Base-by-base conservation (phyloP, 177 flowering plant species). In the Vitis hybrid region DNA sequence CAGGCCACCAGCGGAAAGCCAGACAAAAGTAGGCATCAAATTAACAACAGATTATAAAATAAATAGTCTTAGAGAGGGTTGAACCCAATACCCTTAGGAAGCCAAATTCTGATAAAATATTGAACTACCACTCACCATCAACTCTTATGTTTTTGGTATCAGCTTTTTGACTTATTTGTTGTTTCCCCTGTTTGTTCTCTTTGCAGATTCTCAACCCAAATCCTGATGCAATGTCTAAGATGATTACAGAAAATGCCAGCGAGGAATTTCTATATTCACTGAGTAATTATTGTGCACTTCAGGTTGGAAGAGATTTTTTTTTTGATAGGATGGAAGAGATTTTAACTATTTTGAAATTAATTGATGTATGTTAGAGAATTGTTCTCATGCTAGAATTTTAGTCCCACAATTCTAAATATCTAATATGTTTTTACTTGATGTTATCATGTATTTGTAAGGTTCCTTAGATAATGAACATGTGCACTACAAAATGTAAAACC, bases 211-310 rank as follows among this genome's bases (percentile, higher is more conserved):
- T 95, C 68, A 95, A 95, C 65, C 98, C 98, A 65, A 95, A 95
- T 78, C 98, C 99, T 48, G 97, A 95, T 78, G 98, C 99, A 16
- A 95, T 93, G 99, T 91, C 98, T 20, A 91, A 90, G 78, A 82
- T 93, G 86, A 90, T 95, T 53, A 90, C 94, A 2, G 99, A 95
- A 81, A 93, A 90, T 90, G 97, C 99, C 26, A 93, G 99, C 65
- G 99, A 95, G 79, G 98, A 95, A 61, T 95, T 95, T 78, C 79
- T 95, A n/a, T 65, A 88, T 79, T 89, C 97, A 1, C 73, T 95
- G 62, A 95, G 98, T 80, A 95, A 95, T 78, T 95, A 95, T 65
- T 93, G 99, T 74, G 99, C 97, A 13, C 97, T 93, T 74, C 98
- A 95, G 98, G 99, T 95, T 62, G 26, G 79, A 58, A 34, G 11